phyloP scores from a whole-genome alignment of 2,329 filamentous ascomycete genomes.

The Neophaeococcomyces mojaviensis region DNA sequence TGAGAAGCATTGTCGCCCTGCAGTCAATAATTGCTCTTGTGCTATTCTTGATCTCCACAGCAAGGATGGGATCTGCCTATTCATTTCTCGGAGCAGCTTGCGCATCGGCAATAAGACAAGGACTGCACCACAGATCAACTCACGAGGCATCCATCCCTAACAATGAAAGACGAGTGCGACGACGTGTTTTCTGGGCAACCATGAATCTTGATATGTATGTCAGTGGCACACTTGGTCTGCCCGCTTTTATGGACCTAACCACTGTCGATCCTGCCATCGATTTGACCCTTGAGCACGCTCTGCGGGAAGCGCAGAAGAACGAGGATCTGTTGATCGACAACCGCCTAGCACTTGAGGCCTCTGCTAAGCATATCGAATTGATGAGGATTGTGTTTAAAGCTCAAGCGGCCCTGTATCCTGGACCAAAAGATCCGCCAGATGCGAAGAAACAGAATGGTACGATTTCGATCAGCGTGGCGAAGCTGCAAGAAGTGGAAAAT shows the following conservation, averaged over 20 bases:
- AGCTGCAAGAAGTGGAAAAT: slow-evolving; percentile 12
- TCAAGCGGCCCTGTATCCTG: slow-evolving; percentile 13
- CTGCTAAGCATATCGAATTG: slow-evolving; percentile 15
- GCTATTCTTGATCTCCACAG: slow-evolving; percentile 17
- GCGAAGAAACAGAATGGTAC: slow-evolving; percentile 6
- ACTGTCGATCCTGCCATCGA: slow-evolving; percentile 16
- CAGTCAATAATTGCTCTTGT: slow-evolving; percentile 13
- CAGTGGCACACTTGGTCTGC: slow-evolving; percentile 14
- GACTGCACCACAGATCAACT: slow-evolving; percentile 14
- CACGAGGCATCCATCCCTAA: slow-evolving; percentile 8
- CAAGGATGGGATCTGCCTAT: slow-evolving; percentile 14
- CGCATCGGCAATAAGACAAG: slow-evolving; percentile 14
- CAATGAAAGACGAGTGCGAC: slow-evolving; percentile 8
- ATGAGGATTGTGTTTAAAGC: slow-evolving; percentile 15
- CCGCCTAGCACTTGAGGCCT: slow-evolving; percentile 12
- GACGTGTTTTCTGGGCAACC: slow-evolving; percentile 14
- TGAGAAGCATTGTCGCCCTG: slow-evolving; percentile 10
- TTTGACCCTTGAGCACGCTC: slow-evolving; percentile 1
- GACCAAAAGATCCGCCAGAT: slow-evolving; percentile 11
- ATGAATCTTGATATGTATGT: slow-evolving; percentile 19
- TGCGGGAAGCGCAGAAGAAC: not conserved
- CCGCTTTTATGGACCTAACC: slow-evolving; percentile 14
- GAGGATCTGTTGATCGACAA: slow-evolving; percentile 11
- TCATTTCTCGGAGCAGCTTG: slow-evolving; percentile 13
- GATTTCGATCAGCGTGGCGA: slow-evolving; percentile 12